Evolutionary conservation across 352 stramenopile genomes (phyloP), one percentile per base, ranked within the genome.

Genomic region (Globisporangium mamillatum): DNA sequence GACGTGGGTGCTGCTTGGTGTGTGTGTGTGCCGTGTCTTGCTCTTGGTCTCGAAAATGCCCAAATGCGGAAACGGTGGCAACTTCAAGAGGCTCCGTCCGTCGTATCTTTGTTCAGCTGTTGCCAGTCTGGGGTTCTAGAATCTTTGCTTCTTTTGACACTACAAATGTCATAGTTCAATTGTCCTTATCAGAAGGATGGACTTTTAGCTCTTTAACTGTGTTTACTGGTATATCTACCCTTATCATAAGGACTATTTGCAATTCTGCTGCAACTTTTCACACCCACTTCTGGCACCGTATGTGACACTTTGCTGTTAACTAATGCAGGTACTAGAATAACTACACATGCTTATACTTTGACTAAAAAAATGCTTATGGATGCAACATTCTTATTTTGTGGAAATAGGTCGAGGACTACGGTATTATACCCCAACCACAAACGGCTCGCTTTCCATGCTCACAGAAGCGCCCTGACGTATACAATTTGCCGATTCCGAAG

Each of bases 1-100:
- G 41, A 4, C 14, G 9, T 44, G 32, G 10, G 32, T 48, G 20
- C 55, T 46, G 16, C 20, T 25, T 20, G 32, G n/a, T 36, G 7
- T 60, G 29, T 32, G 29, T 32, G 29, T 32, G 29, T 32, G 29
- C 29, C 29, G 29, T 32, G 29, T 32, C 25, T 58, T 38, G 25
- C 14, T 38, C 36, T n/a, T 14, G 29, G 16, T 38, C 32, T 38
- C 29, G 32, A 38, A 48, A n/a, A 27, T 18, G 12, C 24, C 24
- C 3, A 56, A 55, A 54, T 64, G 36, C 14, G 34, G 50, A 27
- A 27, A 16, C 10, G 12, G 36, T 24, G 14, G 10, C 55, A 61
- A 61, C 55, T 61, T 61, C 18, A 61, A 61, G 55, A 20, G 12
- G 18, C 24, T 36, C 38, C 38, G 38, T 46, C 53, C 38, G 38